Conservation (phyloP, 305 asterid species). For the Fraxinus ornus region DNA sequence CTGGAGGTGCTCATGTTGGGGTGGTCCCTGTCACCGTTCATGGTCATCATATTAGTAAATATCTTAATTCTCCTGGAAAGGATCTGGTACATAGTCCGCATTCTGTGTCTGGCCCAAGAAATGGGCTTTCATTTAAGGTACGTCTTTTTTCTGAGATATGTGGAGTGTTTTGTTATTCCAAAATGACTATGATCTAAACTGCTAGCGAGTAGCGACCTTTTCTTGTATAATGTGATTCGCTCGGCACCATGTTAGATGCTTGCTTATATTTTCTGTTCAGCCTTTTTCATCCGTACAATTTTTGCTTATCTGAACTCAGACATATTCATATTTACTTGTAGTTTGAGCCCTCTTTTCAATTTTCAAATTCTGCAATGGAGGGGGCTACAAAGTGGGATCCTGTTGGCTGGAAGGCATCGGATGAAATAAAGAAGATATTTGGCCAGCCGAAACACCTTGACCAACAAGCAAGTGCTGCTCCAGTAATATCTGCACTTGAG, state of each 20-base stretch:
- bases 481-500: constrained; percentile 62
- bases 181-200: not conserved
- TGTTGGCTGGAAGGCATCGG: constrained; percentile 49
- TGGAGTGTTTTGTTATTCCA: not conserved
- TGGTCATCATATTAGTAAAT: constrained; percentile 43
- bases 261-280: not conserved
- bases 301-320: constrained; percentile 18
- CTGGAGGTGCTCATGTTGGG: constrained; percentile 50
- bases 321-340: constrained; percentile 27
- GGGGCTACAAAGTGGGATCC: constrained; percentile 99
- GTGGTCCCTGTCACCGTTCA: constrained; percentile 39
- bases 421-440: constrained; percentile 42
- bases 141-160: not conserved
- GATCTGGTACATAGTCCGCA: constrained; percentile 52
- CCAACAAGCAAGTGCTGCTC: constrained; percentile 37
- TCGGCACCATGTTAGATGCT: not conserved
- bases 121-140: constrained; percentile 59
- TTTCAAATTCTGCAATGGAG: constrained; percentile 71
- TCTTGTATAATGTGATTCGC: not conserved
- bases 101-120: constrained; percentile 58
- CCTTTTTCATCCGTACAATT: not conserved
- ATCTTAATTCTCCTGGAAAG: constrained; percentile 37
- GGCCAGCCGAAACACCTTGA: constrained; percentile 41
- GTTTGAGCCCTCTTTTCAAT: constrained; percentile 54
- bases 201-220: too few relatives aligned